A percentile compares a stretch with the other conserved stretches of the same genome.
Evolutionary conservation across 192 early-diverging fungal species (phyloP).

Genomic region (Coemansia sp.): DNA sequence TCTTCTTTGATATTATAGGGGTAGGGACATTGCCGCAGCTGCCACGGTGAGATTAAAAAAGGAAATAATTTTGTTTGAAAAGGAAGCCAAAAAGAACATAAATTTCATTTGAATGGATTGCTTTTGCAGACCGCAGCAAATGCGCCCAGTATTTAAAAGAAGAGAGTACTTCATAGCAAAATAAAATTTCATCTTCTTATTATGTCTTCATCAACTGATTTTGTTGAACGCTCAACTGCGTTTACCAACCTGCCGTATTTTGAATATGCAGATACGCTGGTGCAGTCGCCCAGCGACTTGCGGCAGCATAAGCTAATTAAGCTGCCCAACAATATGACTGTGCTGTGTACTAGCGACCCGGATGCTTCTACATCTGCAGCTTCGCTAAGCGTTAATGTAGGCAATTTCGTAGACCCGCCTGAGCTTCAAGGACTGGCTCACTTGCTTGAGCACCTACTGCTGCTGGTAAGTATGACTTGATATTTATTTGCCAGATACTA

Average conservation of each 20-base stretch:
- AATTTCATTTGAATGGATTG: no score
- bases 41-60: no score
- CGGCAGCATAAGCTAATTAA: constrained; percentile 58
- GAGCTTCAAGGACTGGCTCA: constrained; percentile 65
- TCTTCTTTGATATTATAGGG: no score
- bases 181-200: no score
- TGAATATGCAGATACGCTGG: constrained; percentile 23
- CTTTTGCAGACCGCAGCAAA: no score
- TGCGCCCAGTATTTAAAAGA: no score
- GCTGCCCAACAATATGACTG: constrained; percentile 59
- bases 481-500: neutral
- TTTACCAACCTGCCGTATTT: constrained; percentile 14
- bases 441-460: constrained; percentile 68
- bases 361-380: constrained; percentile 57
- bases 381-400: constrained; percentile 60
- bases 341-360: constrained; percentile 57
- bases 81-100: no score
- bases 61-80: no score
- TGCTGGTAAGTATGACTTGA: constrained; percentile 36
- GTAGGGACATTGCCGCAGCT: no score
- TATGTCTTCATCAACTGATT: neutral
- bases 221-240: neutral
- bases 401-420: constrained; percentile 56
- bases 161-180: no score
- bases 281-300: constrained; percentile 57